Evolutionary conservation across 2,329 filamentous ascomycete genomes (phyloP), one percentile per base, ranked within the genome.

Genomic region (Fusarium brevicatenulatum): DNA sequence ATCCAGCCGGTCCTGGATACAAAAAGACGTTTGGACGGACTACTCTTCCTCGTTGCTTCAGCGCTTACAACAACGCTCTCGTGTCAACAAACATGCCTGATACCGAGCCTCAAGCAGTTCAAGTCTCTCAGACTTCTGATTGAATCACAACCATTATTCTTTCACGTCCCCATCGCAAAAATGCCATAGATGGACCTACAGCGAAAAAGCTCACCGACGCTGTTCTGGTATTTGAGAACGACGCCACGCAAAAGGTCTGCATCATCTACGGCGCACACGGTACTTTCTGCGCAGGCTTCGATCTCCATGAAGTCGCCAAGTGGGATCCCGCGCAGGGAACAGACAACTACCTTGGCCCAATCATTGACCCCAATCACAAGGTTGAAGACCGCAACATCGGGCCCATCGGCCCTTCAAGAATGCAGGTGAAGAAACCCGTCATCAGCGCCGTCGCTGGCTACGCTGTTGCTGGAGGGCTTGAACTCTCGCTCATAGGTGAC

Each of bases 261-360:
- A 47, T 67, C 36, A 36, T 67, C 21, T 37, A 60, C 12, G 64
- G 64, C 5, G 39, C 63, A 12, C 39, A 67, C 4, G 64, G 62
- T 3, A 46, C 64, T 1, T 66, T 67, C 28, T 67, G 53, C 37
- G 62, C 64, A 10, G 64, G 64, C 2, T 67, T 66, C 4, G 64
- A 67, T 30, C 64, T 67, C 16, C 64, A 67, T 3, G 64, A 67
- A 42, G 64, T 67, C 5, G 63, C 63, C 19, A 68, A 49, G 16
- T 68, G 59, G 30, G 18, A 43, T 12, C 28, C 54, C 2, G 36
- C 18, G 0, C 18, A 54, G 12, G 39, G 28, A 7, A 18, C 63
- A 8, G 54, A 30, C 8, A 49, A 39, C 4, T 68, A 68, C 5
- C 54, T n/a, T 3, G 65, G 65, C 0, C 65, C 63, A 6, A 47